These are phyloP conservation scores for Paramecium sonneborni DNA, from an alignment of 73 alveolate genomes.

Conservation along the genomic window DNA sequence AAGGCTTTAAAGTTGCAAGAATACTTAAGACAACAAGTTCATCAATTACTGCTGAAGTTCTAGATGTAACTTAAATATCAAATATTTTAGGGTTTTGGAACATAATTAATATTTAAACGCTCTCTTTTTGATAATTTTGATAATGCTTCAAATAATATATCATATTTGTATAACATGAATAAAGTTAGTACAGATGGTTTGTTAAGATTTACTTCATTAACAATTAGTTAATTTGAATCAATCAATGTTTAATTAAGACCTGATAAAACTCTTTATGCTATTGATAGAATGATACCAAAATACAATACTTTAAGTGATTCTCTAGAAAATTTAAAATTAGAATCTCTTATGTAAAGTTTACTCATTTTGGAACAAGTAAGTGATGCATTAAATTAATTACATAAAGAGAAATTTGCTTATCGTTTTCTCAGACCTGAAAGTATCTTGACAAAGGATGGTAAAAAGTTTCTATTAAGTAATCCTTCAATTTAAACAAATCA, in stretches of 20 bases:
- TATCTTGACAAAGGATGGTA: background rate
- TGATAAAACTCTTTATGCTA: background rate
- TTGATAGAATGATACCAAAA: constrained; percentile 48
- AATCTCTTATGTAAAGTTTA: background rate
- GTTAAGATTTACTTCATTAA: background rate
- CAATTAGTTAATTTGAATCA: background rate
- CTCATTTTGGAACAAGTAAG: constrained; percentile 5
- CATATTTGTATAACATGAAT: constrained; percentile 38
- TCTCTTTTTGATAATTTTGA: constrained; percentile 10
- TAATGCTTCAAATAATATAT: constrained; percentile 19
- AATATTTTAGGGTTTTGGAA: background rate
- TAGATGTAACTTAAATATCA: constrained; percentile 1
- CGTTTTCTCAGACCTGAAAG: constrained; percentile 43
- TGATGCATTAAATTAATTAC: background rate
- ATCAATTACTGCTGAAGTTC: constrained; percentile 12
- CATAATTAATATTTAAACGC: constrained; percentile 35
- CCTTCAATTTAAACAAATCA: constrained; percentile 8
- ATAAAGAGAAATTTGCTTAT: constrained; percentile 29
- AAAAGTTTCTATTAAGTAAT: background rate
- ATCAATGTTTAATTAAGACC: background rate
- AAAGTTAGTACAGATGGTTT: constrained; percentile 17
- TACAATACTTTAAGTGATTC: background rate
- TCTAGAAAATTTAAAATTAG: background rate
- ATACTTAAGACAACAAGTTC: background rate
- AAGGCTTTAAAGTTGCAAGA: background rate